Percentiles rank a stretch among this genome's conserved stretches.
Conservation (phyloP, 2,329 filamentous ascomycete species). For the Fusarium chuoi region DNA sequence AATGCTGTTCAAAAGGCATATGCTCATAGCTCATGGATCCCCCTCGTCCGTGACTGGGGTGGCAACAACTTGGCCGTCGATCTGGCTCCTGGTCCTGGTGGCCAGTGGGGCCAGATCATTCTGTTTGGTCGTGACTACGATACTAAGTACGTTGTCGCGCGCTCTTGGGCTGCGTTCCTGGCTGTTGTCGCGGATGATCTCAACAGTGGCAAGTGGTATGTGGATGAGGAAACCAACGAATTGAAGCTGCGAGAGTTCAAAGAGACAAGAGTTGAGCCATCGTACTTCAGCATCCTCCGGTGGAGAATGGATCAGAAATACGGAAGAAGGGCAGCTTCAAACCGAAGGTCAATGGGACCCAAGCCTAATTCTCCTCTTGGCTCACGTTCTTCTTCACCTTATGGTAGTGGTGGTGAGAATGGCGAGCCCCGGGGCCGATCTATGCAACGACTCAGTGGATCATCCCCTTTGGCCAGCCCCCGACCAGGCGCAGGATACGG, state of each 20-base stretch:
- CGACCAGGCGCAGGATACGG: slow-evolving; percentile 65
- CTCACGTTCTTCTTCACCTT: slow-evolving; percentile 67
- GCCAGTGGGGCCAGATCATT: slow-evolving; percentile 96
- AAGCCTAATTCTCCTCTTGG: slow-evolving; percentile 59
- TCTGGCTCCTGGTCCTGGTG: slow-evolving; percentile 86
- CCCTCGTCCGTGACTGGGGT: slow-evolving; percentile 95
- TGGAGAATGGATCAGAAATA: slow-evolving; percentile 98
- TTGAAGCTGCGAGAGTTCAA: slow-evolving; percentile 94
- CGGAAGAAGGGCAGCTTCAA: slow-evolving; percentile 68
- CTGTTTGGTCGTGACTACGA: slow-evolving; percentile 98
- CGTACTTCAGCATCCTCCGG: slow-evolving; percentile 92
- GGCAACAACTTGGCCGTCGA: slow-evolving; percentile 97
- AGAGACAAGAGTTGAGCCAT: slow-evolving; percentile 85
- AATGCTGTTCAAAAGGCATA: slow-evolving; percentile 92
- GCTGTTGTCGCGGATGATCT: slow-evolving; percentile 91
- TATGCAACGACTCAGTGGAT: slow-evolving; percentile 74
- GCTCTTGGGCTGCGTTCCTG: slow-evolving; percentile 90
- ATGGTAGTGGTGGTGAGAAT: slow-evolving; percentile 72
- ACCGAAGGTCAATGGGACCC: slow-evolving; percentile 64
- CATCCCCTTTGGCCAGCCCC: slow-evolving; percentile 71
- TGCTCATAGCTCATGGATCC: slow-evolving; percentile 94
- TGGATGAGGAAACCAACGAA: slow-evolving; percentile 92
- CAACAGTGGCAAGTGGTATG: slow-evolving; percentile 86
- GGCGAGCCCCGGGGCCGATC: slow-evolving; percentile 75
- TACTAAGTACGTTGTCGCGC: slow-evolving; percentile 95